phyloP scores from a whole-genome alignment of 2,329 filamentous ascomycete genomes.

The Simplicillium aogashimaense region DNA sequence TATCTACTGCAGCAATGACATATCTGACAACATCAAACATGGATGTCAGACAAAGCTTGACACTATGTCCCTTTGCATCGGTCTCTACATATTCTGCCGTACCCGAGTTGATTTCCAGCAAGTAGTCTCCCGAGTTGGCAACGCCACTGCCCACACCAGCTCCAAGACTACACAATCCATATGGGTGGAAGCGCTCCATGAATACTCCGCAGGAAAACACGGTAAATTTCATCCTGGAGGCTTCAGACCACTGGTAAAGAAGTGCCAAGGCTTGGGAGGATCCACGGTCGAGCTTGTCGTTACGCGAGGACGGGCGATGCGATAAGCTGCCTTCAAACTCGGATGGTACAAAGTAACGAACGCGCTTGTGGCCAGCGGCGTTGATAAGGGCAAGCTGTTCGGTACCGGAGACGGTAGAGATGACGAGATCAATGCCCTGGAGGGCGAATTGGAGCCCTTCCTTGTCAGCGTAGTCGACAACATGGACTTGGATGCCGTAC shows the following conservation, averaged over 20 bases:
- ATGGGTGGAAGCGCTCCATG: slow-evolving; percentile 64
- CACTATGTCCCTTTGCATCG: slow-evolving; percentile 36
- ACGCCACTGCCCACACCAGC: slow-evolving; percentile 49
- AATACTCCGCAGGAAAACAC: slow-evolving; percentile 66
- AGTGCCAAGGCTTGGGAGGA: slow-evolving; percentile 45
- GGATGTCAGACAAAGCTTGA: slow-evolving; percentile 58
- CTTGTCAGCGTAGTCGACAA: slow-evolving; percentile 56
- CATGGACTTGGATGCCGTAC: slow-evolving; percentile 54
- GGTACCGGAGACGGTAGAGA: slow-evolving; percentile 60
- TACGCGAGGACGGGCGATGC: slow-evolving; percentile 32
- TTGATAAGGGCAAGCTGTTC: slow-evolving; percentile 64
- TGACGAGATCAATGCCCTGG: slow-evolving; percentile 63
- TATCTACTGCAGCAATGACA: slow-evolving; percentile 57
- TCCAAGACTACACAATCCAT: slow-evolving; percentile 48
- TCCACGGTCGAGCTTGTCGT: slow-evolving; percentile 52
- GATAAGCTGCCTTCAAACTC: slow-evolving; percentile 61
- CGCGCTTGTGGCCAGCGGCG: slow-evolving; percentile 53
- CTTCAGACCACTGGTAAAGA: slow-evolving; percentile 41
- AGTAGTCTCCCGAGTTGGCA: slow-evolving; percentile 50
- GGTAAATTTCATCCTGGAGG: slow-evolving; percentile 52
- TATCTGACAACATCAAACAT: slow-evolving; percentile 62
- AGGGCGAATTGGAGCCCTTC: slow-evolving; percentile 53
- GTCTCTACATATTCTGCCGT: slow-evolving; percentile 50
- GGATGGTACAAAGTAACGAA: slow-evolving; percentile 62
- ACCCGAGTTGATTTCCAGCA: slow-evolving; percentile 50